Evolutionary conservation across 208 protist species (phyloP).

Genomic region (Leishmania lainsoni): DNA sequence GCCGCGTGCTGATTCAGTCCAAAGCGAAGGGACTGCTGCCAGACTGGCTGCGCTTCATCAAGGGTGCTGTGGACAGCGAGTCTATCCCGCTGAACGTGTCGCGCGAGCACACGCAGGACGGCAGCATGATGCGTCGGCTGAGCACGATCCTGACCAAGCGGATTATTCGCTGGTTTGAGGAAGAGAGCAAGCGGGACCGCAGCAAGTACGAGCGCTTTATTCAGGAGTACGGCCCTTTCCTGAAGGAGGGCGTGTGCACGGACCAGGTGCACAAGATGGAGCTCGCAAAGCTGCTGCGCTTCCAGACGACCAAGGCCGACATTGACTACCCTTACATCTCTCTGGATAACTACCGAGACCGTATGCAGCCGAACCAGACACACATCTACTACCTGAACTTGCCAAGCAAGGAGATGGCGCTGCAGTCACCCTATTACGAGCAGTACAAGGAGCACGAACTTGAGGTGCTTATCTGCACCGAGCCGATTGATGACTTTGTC

Average conservation of each 20-base stretch:
- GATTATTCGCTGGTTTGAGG: slow-evolving; percentile 89
- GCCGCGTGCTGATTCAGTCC: slow-evolving; percentile 95
- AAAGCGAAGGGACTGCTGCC: slow-evolving; percentile 95
- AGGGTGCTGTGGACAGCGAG: slow-evolving; percentile 96
- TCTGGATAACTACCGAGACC: slow-evolving; percentile 95
- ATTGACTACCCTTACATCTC: slow-evolving; percentile 81
- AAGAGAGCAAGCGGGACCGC: slow-evolving; percentile 92
- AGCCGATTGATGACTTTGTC: slow-evolving; percentile 96
- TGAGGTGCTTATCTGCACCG: slow-evolving; percentile 94
- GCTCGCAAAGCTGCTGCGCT: slow-evolving; percentile 94
- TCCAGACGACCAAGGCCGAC: slow-evolving; percentile 84
- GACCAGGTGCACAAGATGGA: slow-evolving; percentile 95
- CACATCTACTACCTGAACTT: slow-evolving; percentile 96
- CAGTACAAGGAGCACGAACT: slow-evolving; percentile 94
- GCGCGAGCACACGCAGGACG: slow-evolving; percentile 97
- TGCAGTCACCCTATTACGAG: slow-evolving; percentile 96
- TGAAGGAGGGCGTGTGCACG: slow-evolving; percentile 96
- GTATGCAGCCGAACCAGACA: slow-evolving; percentile 93
- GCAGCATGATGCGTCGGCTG: slow-evolving; percentile 93
- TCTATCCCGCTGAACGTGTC: slow-evolving; percentile 98
- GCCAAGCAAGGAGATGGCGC: slow-evolving; percentile 84
- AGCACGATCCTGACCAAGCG: slow-evolving; percentile 93
- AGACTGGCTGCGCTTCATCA: slow-evolving; percentile 97
- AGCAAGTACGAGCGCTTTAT: slow-evolving; percentile 94
- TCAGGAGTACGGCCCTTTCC: slow-evolving; percentile 92